Base-by-base conservation (phyloP, 2,329 filamentous ascomycete species). In the Colletotrichum costaricense region DNA sequence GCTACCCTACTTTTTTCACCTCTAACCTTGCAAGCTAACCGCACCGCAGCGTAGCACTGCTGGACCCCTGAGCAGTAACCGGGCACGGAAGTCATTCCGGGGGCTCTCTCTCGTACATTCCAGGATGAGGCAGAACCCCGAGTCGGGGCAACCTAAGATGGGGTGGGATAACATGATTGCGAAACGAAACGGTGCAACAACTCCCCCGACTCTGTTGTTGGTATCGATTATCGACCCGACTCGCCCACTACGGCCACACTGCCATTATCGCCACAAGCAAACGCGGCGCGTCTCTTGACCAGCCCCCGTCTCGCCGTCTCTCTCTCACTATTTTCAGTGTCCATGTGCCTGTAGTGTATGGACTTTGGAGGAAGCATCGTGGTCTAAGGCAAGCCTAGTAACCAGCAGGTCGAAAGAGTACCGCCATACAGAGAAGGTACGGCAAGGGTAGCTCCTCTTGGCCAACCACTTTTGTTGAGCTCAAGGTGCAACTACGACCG, bases 131-230 rank as follows among this genome's bases (percentile, higher is more conserved):
- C 56, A 71, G 35, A 60, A 46, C 63, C 55, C 46, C 33, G 46
- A 67, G 46, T 22, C 33, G 56, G 28, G 26, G 22, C 19, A 49
- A 33, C 38, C 38, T 2, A 42, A 24, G 35, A 19, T n/a, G n/a
- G 12, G 22, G 42, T 12, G 65, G 58, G 57, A 38, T 58, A 57
- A 63, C 63, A 30, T 58, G 24, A 42, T 19, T 72, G 52, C 65
- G n/a, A 42, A 62, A 56, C 62, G 35, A 73, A 70, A 60, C 70
- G 67, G 70, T 65, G 67, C 70, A 73, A 73, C 60, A 62, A 56
- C 33, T 38, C 46, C 60, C 62, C 70, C 67, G 70, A 65, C 66
- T 55, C 54, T 56, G 12, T 42, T 7, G 38, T 42, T 42, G 38
- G 14, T 42, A 42, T 16, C 16, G 7, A 49, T 11, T 8, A 38